Evolutionary conservation across 2,329 filamentous ascomycete species (phyloP).

Genomic region (Plectosphaerella cucumerina): DNA sequence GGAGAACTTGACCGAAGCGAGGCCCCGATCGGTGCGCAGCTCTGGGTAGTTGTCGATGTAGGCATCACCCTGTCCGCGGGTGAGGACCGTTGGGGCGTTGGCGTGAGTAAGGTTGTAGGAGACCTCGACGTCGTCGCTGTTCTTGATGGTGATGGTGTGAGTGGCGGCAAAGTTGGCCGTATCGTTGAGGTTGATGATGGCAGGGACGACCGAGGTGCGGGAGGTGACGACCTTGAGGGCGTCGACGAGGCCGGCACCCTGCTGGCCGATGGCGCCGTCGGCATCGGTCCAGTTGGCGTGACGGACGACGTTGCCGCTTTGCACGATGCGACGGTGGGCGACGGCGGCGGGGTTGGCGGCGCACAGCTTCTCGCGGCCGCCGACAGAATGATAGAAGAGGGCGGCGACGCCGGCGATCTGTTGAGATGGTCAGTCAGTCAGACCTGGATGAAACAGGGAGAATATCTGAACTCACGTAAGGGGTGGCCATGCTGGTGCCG

Average conservation of each 20-base stretch:
- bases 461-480: constrained; percentile 1
- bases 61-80: constrained; percentile 4
- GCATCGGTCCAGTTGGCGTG: not conserved
- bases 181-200: constrained; percentile 10
- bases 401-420: constrained; percentile 9
- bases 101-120: constrained; percentile 6
- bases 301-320: not conserved
- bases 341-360: not conserved
- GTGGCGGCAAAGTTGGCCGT: constrained; percentile 6
- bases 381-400: not conserved
- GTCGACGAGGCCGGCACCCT: constrained; percentile 10
- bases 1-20: constrained; percentile 2
- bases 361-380: not conserved
- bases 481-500: constrained; percentile 14
- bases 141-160: constrained; percentile 2
- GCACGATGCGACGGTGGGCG: not conserved
- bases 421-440: no score
- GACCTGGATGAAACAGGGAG: not conserved
- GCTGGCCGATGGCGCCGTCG: constrained; percentile 2
- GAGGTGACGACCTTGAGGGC: constrained; percentile 8
- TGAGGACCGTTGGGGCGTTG: constrained; percentile 2
- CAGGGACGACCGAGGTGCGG: constrained; percentile 2
- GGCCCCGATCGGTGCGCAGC: not conserved
- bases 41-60: not conserved
- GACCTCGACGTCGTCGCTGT: not conserved